Evolutionary conservation across 2,329 filamentous ascomycete genomes (phyloP).

Genomic region (Seiridium unicorne): DNA sequence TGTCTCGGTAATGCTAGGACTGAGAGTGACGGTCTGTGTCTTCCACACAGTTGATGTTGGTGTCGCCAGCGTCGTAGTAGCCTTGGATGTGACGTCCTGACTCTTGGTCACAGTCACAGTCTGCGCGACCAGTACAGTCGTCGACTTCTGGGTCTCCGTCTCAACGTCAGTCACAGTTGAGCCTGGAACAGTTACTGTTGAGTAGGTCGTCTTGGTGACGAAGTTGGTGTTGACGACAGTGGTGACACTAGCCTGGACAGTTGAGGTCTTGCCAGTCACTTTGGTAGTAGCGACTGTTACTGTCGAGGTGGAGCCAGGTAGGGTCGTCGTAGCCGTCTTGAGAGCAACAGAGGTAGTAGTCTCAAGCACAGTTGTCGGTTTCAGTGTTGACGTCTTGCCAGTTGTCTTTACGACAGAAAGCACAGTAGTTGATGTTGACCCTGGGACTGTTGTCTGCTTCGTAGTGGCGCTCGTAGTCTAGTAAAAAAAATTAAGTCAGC

Average conservation of each 20-base stretch:
- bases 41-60: constrained; percentile 3
- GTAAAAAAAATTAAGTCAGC: not conserved
- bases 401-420: not conserved
- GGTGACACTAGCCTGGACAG: not conserved
- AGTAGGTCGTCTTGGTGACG: constrained; percentile 1
- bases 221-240: not conserved
- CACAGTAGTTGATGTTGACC: constrained; percentile 1
- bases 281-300: not conserved
- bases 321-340: constrained; percentile 13
- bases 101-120: constrained; percentile 7
- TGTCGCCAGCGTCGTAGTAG: not conserved
- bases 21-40: not conserved
- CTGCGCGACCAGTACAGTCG: not conserved
- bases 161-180: not conserved
- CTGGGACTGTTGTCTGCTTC: not conserved
- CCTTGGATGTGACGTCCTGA: not conserved
- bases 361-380: constrained; percentile 4
- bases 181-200: constrained; percentile 2
- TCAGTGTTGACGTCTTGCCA: constrained; percentile 8
- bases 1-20: constrained; percentile 2
- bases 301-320: constrained; percentile 16
- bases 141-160: constrained; percentile 1
- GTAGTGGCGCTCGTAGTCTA: constrained; percentile 1
- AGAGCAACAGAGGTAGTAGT: not conserved
- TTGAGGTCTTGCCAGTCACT: constrained; percentile 3